Conservation (phyloP, 352 stramenopile genomes). For the Phytophthora gonapodyides region DNA sequence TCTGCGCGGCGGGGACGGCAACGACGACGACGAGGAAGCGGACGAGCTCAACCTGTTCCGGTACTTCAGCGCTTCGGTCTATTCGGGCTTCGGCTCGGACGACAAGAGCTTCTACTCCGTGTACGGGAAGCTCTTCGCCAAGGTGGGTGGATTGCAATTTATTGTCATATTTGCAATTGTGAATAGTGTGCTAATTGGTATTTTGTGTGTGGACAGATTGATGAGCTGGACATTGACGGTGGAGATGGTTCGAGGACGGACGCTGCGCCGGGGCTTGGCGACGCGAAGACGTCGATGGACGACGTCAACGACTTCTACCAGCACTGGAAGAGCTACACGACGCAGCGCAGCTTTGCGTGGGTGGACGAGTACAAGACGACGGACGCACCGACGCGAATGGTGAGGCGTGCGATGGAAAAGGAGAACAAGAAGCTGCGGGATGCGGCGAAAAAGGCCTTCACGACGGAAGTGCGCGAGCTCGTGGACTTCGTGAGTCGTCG, state of each 20-base stretch:
- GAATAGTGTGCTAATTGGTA: background rate
- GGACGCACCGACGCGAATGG: conserved; percentile 74
- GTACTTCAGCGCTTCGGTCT: conserved; percentile 81
- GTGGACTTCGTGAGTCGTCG: conserved; percentile 85
- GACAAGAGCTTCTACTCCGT: conserved; percentile 80
- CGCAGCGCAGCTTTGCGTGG: conserved; percentile 76
- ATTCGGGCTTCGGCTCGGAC: conserved; percentile 78
- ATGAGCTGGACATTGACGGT: conserved; percentile 58
- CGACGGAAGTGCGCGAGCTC: conserved; percentile 74
- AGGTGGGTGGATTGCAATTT: conserved; percentile 39
- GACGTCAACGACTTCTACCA: conserved; percentile 76
- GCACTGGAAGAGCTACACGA: conserved; percentile 79
- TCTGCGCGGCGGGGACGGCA: conserved; percentile 64
- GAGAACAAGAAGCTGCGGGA: conserved; percentile 90
- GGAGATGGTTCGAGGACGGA: conserved; percentile 11
- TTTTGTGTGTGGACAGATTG: conserved; percentile 52
- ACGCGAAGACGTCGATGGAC: conserved; percentile 45
- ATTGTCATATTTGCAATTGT: conserved; percentile 1
- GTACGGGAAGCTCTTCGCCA: conserved; percentile 71
- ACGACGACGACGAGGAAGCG: conserved; percentile 36
- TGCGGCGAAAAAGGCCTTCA: conserved; percentile 76
- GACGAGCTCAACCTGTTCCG: conserved; percentile 76
- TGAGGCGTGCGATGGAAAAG: conserved; percentile 87
- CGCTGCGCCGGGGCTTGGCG: conserved; percentile 56
- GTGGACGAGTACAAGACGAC: conserved; percentile 85